Percentiles rank a stretch among this genome's conserved stretches.
Conservation (phyloP, 2,329 filamentous ascomycete species). For the Aspergillus ibericus region DNA sequence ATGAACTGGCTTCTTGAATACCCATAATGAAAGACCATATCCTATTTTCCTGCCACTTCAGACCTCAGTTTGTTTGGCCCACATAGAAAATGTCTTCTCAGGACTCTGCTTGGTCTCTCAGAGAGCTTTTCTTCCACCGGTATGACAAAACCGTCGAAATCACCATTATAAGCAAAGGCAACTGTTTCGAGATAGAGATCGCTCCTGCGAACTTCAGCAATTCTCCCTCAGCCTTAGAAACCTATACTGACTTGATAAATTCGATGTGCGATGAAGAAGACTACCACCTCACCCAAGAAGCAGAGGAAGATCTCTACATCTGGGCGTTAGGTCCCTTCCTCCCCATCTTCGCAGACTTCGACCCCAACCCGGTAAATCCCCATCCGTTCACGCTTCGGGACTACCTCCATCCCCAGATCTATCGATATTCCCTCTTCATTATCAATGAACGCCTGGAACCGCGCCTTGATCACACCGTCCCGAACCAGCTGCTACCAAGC, state of each 20-base stretch:
- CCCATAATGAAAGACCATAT: too few species aligned
- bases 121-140: neutral
- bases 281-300: too few species aligned
- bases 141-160: neutral
- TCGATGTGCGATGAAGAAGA: neutral
- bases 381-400: neutral
- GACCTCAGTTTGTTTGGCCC: neutral
- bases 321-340: neutral
- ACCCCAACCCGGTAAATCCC: neutral
- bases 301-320: neutral
- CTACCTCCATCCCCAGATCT: neutral
- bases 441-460: neutral
- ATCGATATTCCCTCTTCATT: neutral
- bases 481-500: accelerated
- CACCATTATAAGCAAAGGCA: neutral
- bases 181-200: neutral
- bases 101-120: neutral
- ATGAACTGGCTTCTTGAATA: too few species aligned
- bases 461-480: neutral
- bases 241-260: neutral
- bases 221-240: neutral
- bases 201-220: neutral
- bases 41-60: neutral
- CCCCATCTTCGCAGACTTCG: neutral
- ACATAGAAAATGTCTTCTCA: neutral